Percentiles rank a stretch among this genome's conserved stretches.
phyloP scores from a whole-genome alignment of 2,329 filamentous ascomycete genomes.

The Dothistroma pini region DNA sequence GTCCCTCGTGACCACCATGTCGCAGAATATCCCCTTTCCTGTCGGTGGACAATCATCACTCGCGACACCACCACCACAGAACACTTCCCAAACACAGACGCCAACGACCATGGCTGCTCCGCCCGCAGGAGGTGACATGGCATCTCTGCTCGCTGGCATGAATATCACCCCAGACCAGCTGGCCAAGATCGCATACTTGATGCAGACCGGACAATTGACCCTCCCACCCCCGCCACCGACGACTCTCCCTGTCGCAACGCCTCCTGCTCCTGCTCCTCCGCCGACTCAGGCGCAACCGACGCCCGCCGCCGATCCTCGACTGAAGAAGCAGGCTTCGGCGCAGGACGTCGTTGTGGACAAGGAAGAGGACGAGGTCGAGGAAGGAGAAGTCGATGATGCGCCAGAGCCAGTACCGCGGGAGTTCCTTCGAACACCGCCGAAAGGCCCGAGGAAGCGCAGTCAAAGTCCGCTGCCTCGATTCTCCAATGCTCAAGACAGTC shows the following conservation, averaged over 20 bases:
- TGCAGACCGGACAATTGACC: conserved; percentile 28
- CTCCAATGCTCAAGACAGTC: conserved; percentile 3
- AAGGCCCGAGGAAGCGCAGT: conserved; percentile 26
- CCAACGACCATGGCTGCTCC: conserved; percentile 13
- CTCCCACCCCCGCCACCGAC: conserved; percentile 19
- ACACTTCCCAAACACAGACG: conserved; percentile 6
- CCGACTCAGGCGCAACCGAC: conserved; percentile 2
- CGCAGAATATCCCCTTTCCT: conserved; percentile 23
- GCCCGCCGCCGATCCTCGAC: neutral
- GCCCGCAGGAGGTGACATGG: conserved; percentile 1
- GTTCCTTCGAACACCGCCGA: conserved; percentile 29
- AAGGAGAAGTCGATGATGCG: conserved; percentile 51
- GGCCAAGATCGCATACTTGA: conserved; percentile 22
- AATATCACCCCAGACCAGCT: conserved; percentile 31
- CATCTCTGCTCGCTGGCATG: conserved; percentile 11
- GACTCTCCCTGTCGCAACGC: conserved; percentile 1
- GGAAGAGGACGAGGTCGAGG: conserved; percentile 78
- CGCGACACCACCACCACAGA: conserved; percentile 11
- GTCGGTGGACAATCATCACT: conserved; percentile 12
- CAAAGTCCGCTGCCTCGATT: conserved; percentile 11
- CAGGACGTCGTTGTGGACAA: conserved; percentile 41
- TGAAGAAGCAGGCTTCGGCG: neutral
- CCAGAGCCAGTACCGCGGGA: conserved; percentile 15
- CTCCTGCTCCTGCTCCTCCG: neutral
- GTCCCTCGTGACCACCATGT: conserved; percentile 18